Evolutionary conservation across 352 stramenopile genomes (phyloP).

Genomic region (Globisporangium emineosum): DNA sequence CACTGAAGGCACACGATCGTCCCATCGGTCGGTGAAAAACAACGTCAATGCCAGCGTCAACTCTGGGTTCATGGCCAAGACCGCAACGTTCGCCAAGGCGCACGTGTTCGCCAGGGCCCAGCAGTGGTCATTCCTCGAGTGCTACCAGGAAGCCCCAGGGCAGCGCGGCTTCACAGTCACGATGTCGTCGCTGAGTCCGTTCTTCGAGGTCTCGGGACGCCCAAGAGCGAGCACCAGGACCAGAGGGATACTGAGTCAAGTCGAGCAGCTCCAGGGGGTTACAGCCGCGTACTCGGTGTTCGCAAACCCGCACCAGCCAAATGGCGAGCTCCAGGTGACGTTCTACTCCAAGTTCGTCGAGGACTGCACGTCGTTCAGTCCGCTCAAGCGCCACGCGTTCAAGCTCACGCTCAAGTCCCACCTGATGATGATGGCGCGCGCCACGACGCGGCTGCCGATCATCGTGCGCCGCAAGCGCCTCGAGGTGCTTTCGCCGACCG

Average conservation of each 20-base stretch:
- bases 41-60: background rate
- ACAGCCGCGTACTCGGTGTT: slow-evolving; percentile 25
- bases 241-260: background rate
- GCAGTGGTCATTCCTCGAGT: slow-evolving; percentile 47
- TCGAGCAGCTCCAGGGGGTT: slow-evolving; percentile 27
- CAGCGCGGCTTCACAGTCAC: slow-evolving; percentile 34
- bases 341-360: slow-evolving; percentile 23
- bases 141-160: slow-evolving; percentile 14
- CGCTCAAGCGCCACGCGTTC: slow-evolving; percentile 18
- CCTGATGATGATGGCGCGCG: slow-evolving; percentile 22
- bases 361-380: slow-evolving; percentile 17
- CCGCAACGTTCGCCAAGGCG: slow-evolving; percentile 41
- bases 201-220: background rate
- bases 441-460: slow-evolving; percentile 30
- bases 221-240: background rate
- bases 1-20: background rate
- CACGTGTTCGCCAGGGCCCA: slow-evolving; percentile 45
- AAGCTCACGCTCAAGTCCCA: slow-evolving; percentile 21
- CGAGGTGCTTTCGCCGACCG: slow-evolving; percentile 33
- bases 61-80: slow-evolving; percentile 34
- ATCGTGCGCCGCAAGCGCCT: slow-evolving; percentile 43
- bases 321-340: slow-evolving; percentile 11
- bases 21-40: background rate
- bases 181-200: slow-evolving; percentile 34
- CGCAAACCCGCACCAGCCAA: background rate